Conservation (phyloP, 495 filamentous ascomycete species). For the Penicillium canescens region DNA sequence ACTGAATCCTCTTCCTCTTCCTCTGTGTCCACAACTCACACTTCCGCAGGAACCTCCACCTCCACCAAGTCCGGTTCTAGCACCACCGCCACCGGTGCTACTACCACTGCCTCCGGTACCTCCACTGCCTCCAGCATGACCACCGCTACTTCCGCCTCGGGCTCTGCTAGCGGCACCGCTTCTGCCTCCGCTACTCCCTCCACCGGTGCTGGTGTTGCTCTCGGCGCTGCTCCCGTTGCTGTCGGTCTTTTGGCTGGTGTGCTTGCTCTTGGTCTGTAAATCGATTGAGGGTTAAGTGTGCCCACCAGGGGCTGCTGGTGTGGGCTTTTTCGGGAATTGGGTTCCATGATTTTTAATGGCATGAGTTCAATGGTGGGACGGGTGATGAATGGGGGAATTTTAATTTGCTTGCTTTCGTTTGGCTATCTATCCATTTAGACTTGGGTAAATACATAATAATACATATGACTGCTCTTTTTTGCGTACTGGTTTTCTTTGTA, state of each 20-base stretch:
- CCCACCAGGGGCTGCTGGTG: not conserved
- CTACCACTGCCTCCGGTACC: slow-evolving; percentile 8
- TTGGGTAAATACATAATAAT: no score
- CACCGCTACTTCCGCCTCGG: slow-evolving; percentile 7
- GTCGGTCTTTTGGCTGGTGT: slow-evolving; percentile 21
- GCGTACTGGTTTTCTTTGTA: no score
- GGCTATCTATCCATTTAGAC: not conserved
- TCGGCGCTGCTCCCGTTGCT: slow-evolving; percentile 24
- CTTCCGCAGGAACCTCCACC: slow-evolving; percentile 5
- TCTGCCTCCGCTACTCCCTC: slow-evolving; percentile 15
- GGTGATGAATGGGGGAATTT: not conserved
- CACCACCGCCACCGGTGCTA: slow-evolving; percentile 8
- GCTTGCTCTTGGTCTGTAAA: slow-evolving; percentile 22
- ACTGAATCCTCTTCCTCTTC: not conserved
- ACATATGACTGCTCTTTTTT: no score
- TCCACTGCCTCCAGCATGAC: slow-evolving; percentile 7
- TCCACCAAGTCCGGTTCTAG: slow-evolving; percentile 3
- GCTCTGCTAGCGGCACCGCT: slow-evolving; percentile 15
- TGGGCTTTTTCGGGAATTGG: not conserved
- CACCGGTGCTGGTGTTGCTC: slow-evolving; percentile 11
- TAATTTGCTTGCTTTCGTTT: not conserved
- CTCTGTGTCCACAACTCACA: slow-evolving; percentile 6
- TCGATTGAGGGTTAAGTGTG: not conserved
- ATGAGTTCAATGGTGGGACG: not conserved
- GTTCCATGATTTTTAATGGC: no score